These are phyloP conservation scores for Xenoacremonium recifei DNA, from an alignment of 2,329 filamentous ascomycete species.

Conservation along the genomic window DNA sequence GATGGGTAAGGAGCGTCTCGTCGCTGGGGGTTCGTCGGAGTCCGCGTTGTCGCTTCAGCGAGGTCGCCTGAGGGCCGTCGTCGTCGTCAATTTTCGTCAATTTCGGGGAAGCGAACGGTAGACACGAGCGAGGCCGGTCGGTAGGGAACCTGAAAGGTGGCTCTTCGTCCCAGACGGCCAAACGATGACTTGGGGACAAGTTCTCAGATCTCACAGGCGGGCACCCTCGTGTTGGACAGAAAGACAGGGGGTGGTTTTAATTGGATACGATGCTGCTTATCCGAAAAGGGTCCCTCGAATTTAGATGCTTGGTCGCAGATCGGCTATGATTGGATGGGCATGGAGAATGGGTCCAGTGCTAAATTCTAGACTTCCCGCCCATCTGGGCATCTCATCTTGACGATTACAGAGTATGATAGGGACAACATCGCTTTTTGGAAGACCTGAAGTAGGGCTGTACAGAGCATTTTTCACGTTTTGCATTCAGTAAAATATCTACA, in stretches of 20 bases:
- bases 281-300: neutral
- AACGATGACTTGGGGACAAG: neutral
- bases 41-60: neutral
- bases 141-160: neutral
- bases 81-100: neutral
- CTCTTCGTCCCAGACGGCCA: neutral
- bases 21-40: too few relatives aligned
- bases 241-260: neutral
- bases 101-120: neutral
- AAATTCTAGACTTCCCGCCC: too few relatives aligned
- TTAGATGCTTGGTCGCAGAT: neutral
- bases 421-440: too few relatives aligned
- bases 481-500: too few relatives aligned
- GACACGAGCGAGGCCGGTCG: neutral
- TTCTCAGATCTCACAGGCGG: too few relatives aligned
- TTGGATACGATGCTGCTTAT: neutral
- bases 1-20: too few relatives aligned
- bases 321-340: too few relatives aligned
- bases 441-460: too few relatives aligned
- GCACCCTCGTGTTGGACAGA: neutral
- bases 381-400: too few relatives aligned
- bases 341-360: too few relatives aligned
- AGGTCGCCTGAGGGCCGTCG: neutral
- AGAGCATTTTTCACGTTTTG: too few relatives aligned
- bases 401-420: too few relatives aligned